Evolutionary conservation across 768 basidiomycete species (phyloP), one percentile per base, ranked within the genome.

Genomic region (Boletus rubroflammeus): DNA sequence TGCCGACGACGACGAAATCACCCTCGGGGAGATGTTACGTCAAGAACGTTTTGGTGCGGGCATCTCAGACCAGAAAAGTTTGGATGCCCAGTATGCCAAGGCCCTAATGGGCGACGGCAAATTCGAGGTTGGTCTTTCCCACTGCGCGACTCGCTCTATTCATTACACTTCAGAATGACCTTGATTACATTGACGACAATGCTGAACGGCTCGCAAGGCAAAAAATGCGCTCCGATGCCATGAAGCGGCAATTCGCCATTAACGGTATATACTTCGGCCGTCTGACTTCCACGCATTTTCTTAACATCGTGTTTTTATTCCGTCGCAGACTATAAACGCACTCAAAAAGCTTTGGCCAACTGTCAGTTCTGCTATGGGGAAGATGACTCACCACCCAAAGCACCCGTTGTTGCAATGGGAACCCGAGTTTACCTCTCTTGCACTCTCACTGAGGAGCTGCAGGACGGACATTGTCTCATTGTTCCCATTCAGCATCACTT

Each of bases 131-230:
- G 42, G 78, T 57, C 21, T 8, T 48, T 6, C 35, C 14, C 23
- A 7, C 3, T 19, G 21, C 17, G 14, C 5, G 2, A 39, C 28
- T 44, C n/a, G n/a, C 10, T 13, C 32, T 40, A 8, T 21, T 38
- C 26, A 55, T 50, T 19, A 14, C 23, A 14, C 39, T 52, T 10
- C 51, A 93, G 88, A 87, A 88, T 59, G 83, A 95, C 62, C 74
- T 95, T 31, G 97, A 98, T 43, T 98, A 98, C 62, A 87, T 97
- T 58, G 97, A 99, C 60, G 97, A 98, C 59, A 96, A 98, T 67
- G 94, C 93, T 0, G 96, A 96, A 64, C 87, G 85, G 60, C 78
- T 98, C 0, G 92, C 90, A 36, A 78, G 95, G 52, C 86, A 93
- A 71, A 98, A 96, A 73, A 94, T 98, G 91, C 89, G 94, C 48